Conservation (phyloP, 2,329 filamentous ascomycete species). For the Alternaria sp. region DNA sequence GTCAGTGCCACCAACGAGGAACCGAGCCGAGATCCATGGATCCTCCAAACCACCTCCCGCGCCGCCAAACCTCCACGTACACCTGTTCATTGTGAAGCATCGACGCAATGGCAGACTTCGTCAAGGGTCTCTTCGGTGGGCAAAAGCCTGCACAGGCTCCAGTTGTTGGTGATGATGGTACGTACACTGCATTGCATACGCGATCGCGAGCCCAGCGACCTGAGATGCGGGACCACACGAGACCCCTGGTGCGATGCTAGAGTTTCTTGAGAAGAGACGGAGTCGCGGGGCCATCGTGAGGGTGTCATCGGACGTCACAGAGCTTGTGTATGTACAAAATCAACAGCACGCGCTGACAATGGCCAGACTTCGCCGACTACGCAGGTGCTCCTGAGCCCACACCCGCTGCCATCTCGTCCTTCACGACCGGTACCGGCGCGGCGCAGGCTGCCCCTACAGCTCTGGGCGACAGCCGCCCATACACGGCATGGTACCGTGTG, state of each 20-base stretch:
- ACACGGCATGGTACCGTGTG: conserved; percentile 95
- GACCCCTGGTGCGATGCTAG: neutral
- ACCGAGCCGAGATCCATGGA: conserved; percentile 29
- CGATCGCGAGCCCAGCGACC: conserved; percentile 21
- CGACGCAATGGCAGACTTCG: conserved; percentile 58
- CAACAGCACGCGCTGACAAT: conserved; percentile 7
- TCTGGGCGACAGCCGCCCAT: conserved; percentile 65
- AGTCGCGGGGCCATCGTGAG: neutral
- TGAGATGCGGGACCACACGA: conserved; percentile 13
- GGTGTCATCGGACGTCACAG: neutral
- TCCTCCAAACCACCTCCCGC: conserved; percentile 22
- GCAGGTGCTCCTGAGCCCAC: conserved; percentile 76
- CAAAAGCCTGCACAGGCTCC: conserved; percentile 66
- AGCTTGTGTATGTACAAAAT: neutral
- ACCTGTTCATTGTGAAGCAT: conserved; percentile 32
- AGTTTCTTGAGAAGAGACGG: neutral
- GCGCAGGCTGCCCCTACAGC: conserved; percentile 47
- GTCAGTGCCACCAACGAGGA: conserved; percentile 31
- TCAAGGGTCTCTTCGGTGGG: conserved; percentile 75
- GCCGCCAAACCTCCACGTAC: conserved; percentile 29
- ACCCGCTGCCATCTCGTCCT: conserved; percentile 57
- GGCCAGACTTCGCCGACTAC: conserved; percentile 91
- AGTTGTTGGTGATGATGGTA: conserved; percentile 70
- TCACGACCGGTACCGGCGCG: conserved; percentile 50
- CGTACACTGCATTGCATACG: conserved; percentile 39